Percentiles rank a stretch among this genome's conserved stretches.
Conservation (phyloP, 768 basidiomycete genomes). For the Auriscalpium vulgare region DNA sequence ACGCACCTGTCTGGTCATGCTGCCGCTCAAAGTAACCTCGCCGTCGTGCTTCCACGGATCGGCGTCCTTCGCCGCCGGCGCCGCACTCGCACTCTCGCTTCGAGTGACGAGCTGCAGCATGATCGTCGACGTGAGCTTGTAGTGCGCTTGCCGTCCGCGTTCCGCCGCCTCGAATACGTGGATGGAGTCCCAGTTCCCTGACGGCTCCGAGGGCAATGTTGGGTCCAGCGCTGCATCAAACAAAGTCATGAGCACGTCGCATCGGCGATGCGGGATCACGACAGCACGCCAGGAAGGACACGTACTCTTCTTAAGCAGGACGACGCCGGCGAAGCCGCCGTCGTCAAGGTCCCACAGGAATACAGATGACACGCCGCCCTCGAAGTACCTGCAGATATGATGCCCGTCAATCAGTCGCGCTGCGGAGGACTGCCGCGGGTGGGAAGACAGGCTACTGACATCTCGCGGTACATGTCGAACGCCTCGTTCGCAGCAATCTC, state of each 20-base stretch:
- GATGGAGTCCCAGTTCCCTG: slow-evolving; percentile 95
- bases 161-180: slow-evolving; percentile 97
- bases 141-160: slow-evolving; percentile 86
- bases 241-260: not conserved
- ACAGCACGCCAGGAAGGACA: not conserved
- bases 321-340: slow-evolving; percentile 93
- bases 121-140: slow-evolving; percentile 94
- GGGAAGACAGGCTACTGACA: slow-evolving; percentile 40
- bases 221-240: slow-evolving; percentile 49
- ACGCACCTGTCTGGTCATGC: slow-evolving; percentile 93
- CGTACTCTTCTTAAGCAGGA: slow-evolving; percentile 89
- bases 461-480: slow-evolving; percentile 94
- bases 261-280: not conserved
- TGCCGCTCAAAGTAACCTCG: slow-evolving; percentile 82
- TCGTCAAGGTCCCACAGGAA: slow-evolving; percentile 99
- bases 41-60: slow-evolving; percentile 55
- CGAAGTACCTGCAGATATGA: slow-evolving; percentile 65
- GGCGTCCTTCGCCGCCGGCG: slow-evolving; percentile 26
- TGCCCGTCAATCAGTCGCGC: not conserved
- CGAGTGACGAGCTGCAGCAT: slow-evolving; percentile 85
- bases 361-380: slow-evolving; percentile 95
- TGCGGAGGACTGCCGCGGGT: no score
- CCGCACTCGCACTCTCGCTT: slow-evolving; percentile 16
- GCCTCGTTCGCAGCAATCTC: slow-evolving; percentile 94
- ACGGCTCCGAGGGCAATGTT: slow-evolving; percentile 46